Evolutionary conservation across 169 alveolate species (phyloP).

Genomic region (Plasmodium gaboni): DNA sequence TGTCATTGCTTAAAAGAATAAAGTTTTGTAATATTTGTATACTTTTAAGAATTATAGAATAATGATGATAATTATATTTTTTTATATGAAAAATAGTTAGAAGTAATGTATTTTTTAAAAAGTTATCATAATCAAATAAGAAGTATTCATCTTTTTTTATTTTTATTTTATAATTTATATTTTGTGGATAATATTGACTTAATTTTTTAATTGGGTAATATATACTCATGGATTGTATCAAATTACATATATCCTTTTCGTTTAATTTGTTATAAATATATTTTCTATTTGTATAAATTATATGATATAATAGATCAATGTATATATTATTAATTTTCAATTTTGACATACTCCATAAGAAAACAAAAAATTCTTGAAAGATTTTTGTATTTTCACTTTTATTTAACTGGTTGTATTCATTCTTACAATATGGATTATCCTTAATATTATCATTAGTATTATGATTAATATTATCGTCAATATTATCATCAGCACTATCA

Average conservation of each 20-base stretch:
- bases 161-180: not conserved
- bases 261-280: slow-evolving; percentile 25
- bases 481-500: too few relatives aligned
- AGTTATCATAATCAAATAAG: slow-evolving; percentile 30
- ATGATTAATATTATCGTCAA: too few relatives aligned
- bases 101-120: slow-evolving; percentile 44
- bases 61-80: slow-evolving; percentile 64
- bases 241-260: slow-evolving; percentile 68
- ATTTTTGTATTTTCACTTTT: slow-evolving; percentile 9
- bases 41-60: slow-evolving; percentile 58
- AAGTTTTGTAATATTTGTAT: slow-evolving; percentile 38
- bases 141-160: slow-evolving; percentile 6
- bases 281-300: slow-evolving; percentile 35
- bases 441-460: too few relatives aligned
- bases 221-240: slow-evolving; percentile 39
- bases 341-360: slow-evolving; percentile 66
- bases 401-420: not conserved
- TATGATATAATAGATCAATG: slow-evolving; percentile 38
- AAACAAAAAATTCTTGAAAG: slow-evolving; percentile 62
- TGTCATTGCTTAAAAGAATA: not conserved
- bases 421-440: too few relatives aligned
- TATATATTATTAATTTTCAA: slow-evolving; percentile 63
- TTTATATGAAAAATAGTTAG: slow-evolving; percentile 26
- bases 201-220: slow-evolving; percentile 68
- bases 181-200: slow-evolving; percentile 1